These are phyloP conservation scores for Backusella luteola DNA, from an alignment of 192 early-diverging fungal genomes.

Conservation along the genomic window DNA sequence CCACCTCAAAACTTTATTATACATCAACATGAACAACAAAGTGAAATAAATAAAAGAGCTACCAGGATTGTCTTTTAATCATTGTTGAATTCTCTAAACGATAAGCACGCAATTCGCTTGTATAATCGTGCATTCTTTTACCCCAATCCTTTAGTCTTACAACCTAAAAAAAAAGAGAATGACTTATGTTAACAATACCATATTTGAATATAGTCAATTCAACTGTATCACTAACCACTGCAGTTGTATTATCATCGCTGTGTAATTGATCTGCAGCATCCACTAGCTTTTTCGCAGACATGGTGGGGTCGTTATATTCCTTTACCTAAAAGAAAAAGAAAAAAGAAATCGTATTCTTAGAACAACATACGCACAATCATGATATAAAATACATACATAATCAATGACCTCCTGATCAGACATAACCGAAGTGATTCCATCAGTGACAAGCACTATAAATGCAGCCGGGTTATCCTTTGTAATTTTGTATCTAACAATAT, in stretches of 20 bases:
- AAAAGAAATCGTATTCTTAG: too few relatives aligned
- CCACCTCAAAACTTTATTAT: too few relatives aligned
- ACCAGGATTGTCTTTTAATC: constrained; percentile 39
- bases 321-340: constrained; percentile 40
- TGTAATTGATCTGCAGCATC: constrained; percentile 63
- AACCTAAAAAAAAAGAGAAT: constrained; percentile 39
- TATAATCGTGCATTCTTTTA: constrained; percentile 59
- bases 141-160: constrained; percentile 74
- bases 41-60: not conserved
- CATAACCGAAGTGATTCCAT: constrained; percentile 69
- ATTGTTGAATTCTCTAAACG: constrained; percentile 50
- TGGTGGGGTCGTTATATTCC: constrained; percentile 52
- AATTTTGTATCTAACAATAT: constrained; percentile 53
- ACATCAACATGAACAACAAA: too few relatives aligned
- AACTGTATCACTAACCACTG: constrained; percentile 40
- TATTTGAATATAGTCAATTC: too few relatives aligned
- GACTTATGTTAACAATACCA: not conserved
- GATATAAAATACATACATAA: not conserved
- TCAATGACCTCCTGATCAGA: constrained; percentile 76
- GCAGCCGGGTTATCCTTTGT: constrained; percentile 58
- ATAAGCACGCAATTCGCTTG: constrained; percentile 59
- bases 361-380: not conserved
- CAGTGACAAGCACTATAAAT: constrained; percentile 67
- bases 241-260: constrained; percentile 70
- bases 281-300: constrained; percentile 56